Conservation (phyloP, 495 filamentous ascomycete species). For the Penicillium daleae region DNA sequence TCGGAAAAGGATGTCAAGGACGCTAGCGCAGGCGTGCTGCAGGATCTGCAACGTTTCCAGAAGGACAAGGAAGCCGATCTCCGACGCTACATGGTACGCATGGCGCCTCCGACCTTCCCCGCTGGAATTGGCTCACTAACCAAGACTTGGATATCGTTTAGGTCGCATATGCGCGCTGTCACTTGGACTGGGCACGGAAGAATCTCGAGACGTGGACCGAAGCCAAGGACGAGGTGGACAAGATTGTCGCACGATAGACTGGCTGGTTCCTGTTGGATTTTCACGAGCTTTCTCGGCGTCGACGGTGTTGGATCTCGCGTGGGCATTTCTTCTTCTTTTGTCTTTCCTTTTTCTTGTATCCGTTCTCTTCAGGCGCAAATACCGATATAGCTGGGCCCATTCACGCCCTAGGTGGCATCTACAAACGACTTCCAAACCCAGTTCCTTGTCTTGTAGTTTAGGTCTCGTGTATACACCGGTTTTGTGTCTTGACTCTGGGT, state of each 20-base stretch:
- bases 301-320: not conserved
- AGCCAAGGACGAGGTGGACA: constrained; percentile 87
- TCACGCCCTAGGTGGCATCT: constrained; percentile 4
- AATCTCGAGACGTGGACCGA: constrained; percentile 97
- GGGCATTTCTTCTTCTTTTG: constrained; percentile 1
- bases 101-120: constrained; percentile 3
- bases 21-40: constrained; percentile 80
- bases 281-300: constrained; percentile 5
- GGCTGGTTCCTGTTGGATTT: not conserved
- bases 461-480: not conserved
- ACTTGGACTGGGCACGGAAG: constrained; percentile 98
- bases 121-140: constrained; percentile 5
- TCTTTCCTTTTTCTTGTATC: not conserved
- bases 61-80: constrained; percentile 92
- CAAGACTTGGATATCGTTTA: constrained; percentile 40
- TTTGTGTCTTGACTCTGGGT: not conserved
- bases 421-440: not conserved
- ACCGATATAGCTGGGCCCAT: constrained; percentile 4
- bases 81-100: constrained; percentile 88
- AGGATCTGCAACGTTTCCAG: constrained; percentile 91
- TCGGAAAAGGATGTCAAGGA: constrained; percentile 90
- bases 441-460: not conserved
- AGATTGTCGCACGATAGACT: constrained; percentile 67
- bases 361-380: not conserved
- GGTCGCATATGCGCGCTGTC: constrained; percentile 91